Percentiles rank a stretch among this genome's conserved stretches.
Conservation (phyloP, 805 yeast species). For the Cyberlindnera sargentensis region DNA sequence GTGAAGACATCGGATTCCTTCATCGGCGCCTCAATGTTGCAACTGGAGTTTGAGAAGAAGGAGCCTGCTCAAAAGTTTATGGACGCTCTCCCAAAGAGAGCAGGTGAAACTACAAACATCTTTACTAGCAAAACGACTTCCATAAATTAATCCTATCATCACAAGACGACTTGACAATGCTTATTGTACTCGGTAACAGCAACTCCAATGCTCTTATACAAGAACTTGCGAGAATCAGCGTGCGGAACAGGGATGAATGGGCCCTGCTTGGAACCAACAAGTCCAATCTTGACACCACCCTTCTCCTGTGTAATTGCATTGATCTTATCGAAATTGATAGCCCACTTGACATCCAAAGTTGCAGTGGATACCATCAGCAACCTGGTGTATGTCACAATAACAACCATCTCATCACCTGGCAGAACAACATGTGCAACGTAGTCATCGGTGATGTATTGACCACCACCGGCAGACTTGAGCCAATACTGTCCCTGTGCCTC, state of each 20-base stretch:
- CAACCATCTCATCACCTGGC: slow-evolving; percentile 73
- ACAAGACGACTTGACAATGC: slow-evolving; percentile 46
- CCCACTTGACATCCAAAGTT: slow-evolving; percentile 62
- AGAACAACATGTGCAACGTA: slow-evolving; percentile 83
- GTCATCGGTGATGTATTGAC: slow-evolving; percentile 59
- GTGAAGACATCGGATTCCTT: slow-evolving; percentile 40
- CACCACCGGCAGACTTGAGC: slow-evolving; percentile 80
- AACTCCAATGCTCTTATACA: slow-evolving; percentile 66
- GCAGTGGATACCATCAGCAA: slow-evolving; percentile 64
- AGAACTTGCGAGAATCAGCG: slow-evolving; percentile 47
- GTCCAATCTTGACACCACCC: slow-evolving; percentile 67
- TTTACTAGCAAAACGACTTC: slow-evolving; percentile 4
- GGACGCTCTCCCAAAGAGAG: slow-evolving; percentile 37
- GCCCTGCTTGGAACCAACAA: slow-evolving; percentile 49
- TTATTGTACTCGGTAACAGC: slow-evolving; percentile 81
- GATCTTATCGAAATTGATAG: slow-evolving; percentile 53
- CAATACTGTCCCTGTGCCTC: slow-evolving; percentile 94
- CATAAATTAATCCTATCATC: background rate
- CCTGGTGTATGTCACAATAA: slow-evolving; percentile 65
- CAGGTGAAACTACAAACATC: slow-evolving; percentile 28
- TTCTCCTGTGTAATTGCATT: slow-evolving; percentile 68
- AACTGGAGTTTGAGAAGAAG: slow-evolving; percentile 46
- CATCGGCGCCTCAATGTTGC: slow-evolving; percentile 32
- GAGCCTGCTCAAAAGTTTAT: slow-evolving; percentile 42
- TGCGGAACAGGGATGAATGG: slow-evolving; percentile 81